Evolutionary conservation across 176 grass and related monocot genomes (phyloP), one percentile per base, ranked within the genome.

Genomic region (Miscanthus lutarioriparius): DNA sequence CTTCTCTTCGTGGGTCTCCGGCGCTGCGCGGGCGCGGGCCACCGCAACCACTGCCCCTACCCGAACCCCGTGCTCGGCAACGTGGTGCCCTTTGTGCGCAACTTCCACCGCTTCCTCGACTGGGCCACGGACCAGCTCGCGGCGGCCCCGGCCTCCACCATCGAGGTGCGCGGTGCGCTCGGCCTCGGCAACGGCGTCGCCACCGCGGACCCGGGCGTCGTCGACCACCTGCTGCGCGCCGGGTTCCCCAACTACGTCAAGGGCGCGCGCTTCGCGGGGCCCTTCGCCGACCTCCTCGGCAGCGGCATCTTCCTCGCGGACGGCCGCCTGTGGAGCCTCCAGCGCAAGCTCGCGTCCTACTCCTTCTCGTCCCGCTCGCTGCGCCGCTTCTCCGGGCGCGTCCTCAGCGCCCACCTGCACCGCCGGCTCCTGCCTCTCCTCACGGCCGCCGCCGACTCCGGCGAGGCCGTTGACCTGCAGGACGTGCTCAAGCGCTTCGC

Each of bases 91-190:
- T 40, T 93, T 33, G 35, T 91, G 83, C 83, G 77, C 76, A 95
- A 95, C 84, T 84, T 85, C 64, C 88, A 89, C 80, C 91, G 91
- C 62, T 89, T 95, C 80, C 91, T 92, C 69, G 93, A 95, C 91
- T 95, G 93, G 93, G 84, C 77, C 73, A 85, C 91, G 12, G 91
- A 88, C 66, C 86, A 85, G 58, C 76, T 95, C 41, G 73, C 80
- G 28, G 76, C 33, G 10, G 67, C 90, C 43, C 93, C 93, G 7
- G 20, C 88, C 19, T 84, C 38, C 86, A 95, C 91, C 56, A 85
- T 95, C 74, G 82, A 92, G 67, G 88, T 95, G 33, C 48, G 82
- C 33, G 72, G 67, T 47, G 25, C 67, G 12, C 76, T 92, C 72
- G 80, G 80, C 72, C 76, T 91, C 86, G 87, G 72, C 68, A 27